A percentile compares a stretch with the other conserved stretches of the same genome.
phyloP scores from a whole-genome alignment of 139 green algal species.

The Coccomyxa sp. region DNA sequence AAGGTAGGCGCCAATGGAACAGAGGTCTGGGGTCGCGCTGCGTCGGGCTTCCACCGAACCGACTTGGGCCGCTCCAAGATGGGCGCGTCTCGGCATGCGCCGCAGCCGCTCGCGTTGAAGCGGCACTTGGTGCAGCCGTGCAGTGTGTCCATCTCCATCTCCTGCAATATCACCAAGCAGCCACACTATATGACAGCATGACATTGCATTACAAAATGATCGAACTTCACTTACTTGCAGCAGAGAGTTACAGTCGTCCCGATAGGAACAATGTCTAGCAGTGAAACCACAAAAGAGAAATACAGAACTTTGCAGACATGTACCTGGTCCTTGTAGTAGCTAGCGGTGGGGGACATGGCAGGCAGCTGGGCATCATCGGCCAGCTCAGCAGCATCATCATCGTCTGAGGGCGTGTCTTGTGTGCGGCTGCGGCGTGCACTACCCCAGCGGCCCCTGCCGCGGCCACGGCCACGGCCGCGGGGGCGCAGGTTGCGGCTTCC shows the following conservation, averaged over 20 bases:
- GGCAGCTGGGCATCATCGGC: background rate
- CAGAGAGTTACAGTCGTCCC: background rate
- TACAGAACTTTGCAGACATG: background rate
- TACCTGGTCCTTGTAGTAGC: background rate
- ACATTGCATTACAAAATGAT: background rate
- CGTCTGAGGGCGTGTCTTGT: background rate
- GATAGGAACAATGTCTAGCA: background rate
- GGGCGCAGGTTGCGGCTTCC: background rate
- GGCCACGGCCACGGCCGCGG: background rate
- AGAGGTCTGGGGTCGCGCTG: constrained; percentile 8
- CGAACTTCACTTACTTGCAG: background rate
- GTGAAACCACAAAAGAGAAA: background rate
- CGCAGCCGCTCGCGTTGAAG: constrained; percentile 24
- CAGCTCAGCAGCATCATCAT: background rate
- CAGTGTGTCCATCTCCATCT: constrained; percentile 30
- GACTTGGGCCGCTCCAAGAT: constrained; percentile 14
- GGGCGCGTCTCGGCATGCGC: constrained; percentile 11
- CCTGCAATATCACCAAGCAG: background rate
- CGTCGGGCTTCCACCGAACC: constrained; percentile 21
- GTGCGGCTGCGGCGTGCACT: background rate
- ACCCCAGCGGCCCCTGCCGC: background rate
- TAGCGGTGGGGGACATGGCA: background rate
- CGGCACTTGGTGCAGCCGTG: constrained; percentile 48
- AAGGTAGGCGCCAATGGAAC: constrained; percentile 37
- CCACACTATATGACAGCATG: background rate